Conservation (phyloP, 2,329 filamentous ascomycete genomes). For the Aspergillus glaucus region DNA sequence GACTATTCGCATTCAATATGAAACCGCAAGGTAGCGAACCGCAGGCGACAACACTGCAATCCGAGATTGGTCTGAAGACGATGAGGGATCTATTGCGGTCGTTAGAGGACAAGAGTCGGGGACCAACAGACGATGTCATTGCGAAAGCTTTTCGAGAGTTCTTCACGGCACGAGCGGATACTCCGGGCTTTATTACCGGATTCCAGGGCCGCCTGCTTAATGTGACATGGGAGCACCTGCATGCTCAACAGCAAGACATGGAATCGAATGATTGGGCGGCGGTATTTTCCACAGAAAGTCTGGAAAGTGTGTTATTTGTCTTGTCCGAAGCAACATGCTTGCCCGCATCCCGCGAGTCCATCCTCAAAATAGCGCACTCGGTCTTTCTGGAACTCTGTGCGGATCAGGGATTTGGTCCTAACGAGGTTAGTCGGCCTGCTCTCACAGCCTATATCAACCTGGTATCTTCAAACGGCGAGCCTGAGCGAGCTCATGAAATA, state of each 20-base stretch:
- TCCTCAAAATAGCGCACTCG: constrained; percentile 36
- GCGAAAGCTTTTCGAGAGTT: constrained; percentile 59
- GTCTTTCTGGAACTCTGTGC: constrained; percentile 32
- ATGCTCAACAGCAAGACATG: constrained; percentile 29
- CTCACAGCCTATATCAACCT: constrained; percentile 45
- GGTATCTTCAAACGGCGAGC: constrained; percentile 50
- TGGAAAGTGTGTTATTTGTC: constrained; percentile 36
- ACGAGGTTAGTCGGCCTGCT: constrained; percentile 30
- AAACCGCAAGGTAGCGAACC: constrained; percentile 43
- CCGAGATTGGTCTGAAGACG: constrained; percentile 55
- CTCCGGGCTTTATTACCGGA: constrained; percentile 52
- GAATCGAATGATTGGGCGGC: constrained; percentile 26
- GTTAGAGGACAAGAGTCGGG: constrained; percentile 57
- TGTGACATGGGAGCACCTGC: constrained; percentile 57
- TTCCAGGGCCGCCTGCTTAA: constrained; percentile 58
- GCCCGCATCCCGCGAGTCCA: constrained; percentile 30
- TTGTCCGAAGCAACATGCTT: constrained; percentile 30
- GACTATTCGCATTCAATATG: constrained; percentile 27
- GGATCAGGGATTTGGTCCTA: constrained; percentile 37
- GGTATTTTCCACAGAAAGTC: constrained; percentile 33
- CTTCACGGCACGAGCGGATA: constrained; percentile 51
- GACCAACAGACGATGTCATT: constrained; percentile 59
- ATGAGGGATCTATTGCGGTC: constrained; percentile 64
- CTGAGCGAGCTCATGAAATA: constrained; percentile 47
- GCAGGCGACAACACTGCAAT: constrained; percentile 54